Evolutionary conservation across 768 basidiomycete genomes (phyloP).

Genomic region (Tylopilus vinaceipallidus): DNA sequence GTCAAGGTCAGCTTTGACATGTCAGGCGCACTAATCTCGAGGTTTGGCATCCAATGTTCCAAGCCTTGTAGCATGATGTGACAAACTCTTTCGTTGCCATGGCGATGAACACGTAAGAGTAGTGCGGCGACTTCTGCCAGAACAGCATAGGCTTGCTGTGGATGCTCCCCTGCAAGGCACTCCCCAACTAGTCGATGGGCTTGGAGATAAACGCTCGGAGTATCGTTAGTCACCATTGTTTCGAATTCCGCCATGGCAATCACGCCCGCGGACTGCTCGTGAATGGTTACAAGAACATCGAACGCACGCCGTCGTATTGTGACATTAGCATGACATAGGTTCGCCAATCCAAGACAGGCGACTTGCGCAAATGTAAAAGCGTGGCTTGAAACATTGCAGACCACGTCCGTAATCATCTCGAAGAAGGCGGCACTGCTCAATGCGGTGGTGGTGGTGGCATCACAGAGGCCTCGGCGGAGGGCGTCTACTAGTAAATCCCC

Average conservation of each 20-base stretch:
- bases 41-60: slow-evolving; percentile 79
- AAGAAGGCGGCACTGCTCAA: slow-evolving; percentile 70
- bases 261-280: slow-evolving; percentile 65
- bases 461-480: slow-evolving; percentile 67
- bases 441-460: slow-evolving; percentile 46
- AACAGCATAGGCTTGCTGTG: slow-evolving; percentile 59
- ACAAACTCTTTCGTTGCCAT: slow-evolving; percentile 46
- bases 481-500: slow-evolving; percentile 59
- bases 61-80: slow-evolving; percentile 74
- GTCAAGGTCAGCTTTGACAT: slow-evolving; percentile 30
- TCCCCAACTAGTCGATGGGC: slow-evolving; percentile 78
- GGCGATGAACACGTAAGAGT: slow-evolving; percentile 59
- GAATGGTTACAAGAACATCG: slow-evolving; percentile 69
- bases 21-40: slow-evolving; percentile 55
- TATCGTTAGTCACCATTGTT: slow-evolving; percentile 65
- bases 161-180: slow-evolving; percentile 76
- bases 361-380: slow-evolving; percentile 73
- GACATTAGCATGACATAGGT: slow-evolving; percentile 71
- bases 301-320: slow-evolving; percentile 74
- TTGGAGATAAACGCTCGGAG: slow-evolving; percentile 75
- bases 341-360: slow-evolving; percentile 76
- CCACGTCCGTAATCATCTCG: slow-evolving; percentile 70
- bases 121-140: slow-evolving; percentile 70
- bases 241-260: slow-evolving; percentile 72
- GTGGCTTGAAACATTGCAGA: slow-evolving; percentile 52